A percentile compares a stretch with the other conserved stretches of the same genome.
phyloP scores from a whole-genome alignment of 2,329 filamentous ascomycete genomes.

The Paraphoma chrysanthemicola region DNA sequence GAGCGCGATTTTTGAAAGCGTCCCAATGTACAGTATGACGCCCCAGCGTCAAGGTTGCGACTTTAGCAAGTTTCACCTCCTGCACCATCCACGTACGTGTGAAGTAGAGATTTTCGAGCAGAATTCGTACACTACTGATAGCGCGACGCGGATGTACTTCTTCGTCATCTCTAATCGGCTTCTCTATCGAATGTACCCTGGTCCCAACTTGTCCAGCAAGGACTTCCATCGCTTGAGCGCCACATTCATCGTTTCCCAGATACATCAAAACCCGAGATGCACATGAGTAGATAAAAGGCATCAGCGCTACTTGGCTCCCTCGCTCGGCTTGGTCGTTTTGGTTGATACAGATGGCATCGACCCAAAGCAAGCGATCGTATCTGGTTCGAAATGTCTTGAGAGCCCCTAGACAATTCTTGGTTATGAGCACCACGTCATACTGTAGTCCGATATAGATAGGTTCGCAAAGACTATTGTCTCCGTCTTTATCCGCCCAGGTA shows the following conservation, averaged over 20 bases:
- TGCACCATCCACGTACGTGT: not conserved
- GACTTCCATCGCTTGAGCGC: not conserved
- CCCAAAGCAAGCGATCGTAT: not conserved
- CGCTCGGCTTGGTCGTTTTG: not conserved
- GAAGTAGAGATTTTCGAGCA: not conserved
- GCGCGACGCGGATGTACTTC: too few relatives aligned
- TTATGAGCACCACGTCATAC: not conserved
- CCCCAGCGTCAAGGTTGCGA: not conserved
- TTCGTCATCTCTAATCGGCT: too few relatives aligned
- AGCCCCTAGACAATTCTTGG: not conserved
- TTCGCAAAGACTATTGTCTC: not conserved
- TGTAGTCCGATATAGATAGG: not conserved
- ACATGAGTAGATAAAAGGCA: not conserved
- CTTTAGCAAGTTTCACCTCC: not conserved
- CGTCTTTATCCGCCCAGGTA: not conserved
- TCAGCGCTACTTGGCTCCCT: not conserved
- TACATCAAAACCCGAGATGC: not conserved
- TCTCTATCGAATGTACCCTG: too few relatives aligned
- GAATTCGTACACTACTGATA: not conserved
- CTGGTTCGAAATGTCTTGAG: not conserved
- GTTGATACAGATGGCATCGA: not conserved
- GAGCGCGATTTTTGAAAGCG: not conserved
- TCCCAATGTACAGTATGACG: not conserved
- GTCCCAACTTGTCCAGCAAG: not conserved
- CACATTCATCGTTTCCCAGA: not conserved